These are phyloP conservation scores for Ustilago xerochloae DNA, from an alignment of 1,284 basidiomycete species.

Conservation along the genomic window DNA sequence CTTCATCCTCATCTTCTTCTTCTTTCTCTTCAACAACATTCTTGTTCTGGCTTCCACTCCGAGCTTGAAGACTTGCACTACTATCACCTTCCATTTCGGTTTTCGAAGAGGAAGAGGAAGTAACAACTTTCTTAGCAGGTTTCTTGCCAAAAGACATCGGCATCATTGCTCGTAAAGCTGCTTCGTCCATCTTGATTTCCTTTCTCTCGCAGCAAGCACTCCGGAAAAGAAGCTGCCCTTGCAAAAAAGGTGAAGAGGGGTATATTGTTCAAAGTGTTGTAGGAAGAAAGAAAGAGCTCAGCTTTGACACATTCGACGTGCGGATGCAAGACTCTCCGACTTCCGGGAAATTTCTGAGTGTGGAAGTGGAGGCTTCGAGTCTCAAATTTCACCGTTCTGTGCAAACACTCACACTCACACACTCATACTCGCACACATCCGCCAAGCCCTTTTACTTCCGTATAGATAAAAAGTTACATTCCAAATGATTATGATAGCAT, in stretches of 20 bases:
- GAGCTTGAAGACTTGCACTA: conserved; percentile 13
- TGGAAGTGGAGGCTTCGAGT: conserved; percentile 4
- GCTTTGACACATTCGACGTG: background rate
- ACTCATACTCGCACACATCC: no score
- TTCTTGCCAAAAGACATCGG: conserved; percentile 57
- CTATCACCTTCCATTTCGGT: background rate
- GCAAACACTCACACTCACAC: background rate
- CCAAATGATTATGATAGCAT: conserved; percentile 1
- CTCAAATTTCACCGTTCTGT: background rate
- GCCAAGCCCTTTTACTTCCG: no score
- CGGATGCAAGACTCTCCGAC: background rate
- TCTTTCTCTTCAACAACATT: background rate
- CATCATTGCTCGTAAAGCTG: conserved; percentile 64
- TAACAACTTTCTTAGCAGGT: background rate
- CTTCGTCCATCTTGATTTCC: conserved; percentile 61
- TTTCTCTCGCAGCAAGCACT: no score
- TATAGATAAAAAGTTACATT: background rate
- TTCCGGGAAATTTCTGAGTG: background rate
- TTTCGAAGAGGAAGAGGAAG: background rate
- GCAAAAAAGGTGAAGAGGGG: background rate
- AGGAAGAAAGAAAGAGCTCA: background rate
- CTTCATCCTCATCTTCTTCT: conserved; percentile 36
- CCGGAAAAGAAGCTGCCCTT: no score
- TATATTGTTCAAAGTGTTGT: background rate
- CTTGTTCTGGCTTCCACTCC: background rate